Percentiles rank a stretch among this genome's conserved stretches.
Conservation (phyloP, 148 eudicot species). For the Hydrangea macrophylla region DNA sequence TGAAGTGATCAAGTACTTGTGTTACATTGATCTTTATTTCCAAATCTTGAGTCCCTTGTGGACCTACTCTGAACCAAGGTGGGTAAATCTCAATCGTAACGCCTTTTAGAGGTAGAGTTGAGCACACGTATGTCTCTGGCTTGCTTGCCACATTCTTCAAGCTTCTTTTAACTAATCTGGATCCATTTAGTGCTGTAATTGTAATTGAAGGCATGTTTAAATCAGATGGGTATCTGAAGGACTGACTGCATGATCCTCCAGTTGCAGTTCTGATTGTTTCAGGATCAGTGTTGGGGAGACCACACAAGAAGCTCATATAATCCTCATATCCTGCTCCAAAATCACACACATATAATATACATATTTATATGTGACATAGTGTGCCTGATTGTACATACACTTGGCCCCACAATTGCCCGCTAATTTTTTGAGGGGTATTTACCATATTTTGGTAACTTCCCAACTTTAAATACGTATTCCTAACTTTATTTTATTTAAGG, state of each 20-base stretch:
- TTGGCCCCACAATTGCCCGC: too few relatives aligned
- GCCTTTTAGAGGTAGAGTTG: slow-evolving; percentile 57
- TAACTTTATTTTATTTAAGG: too few relatives aligned
- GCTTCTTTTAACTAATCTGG: slow-evolving; percentile 32
- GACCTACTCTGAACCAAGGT: slow-evolving; percentile 61
- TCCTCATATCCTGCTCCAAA: slow-evolving; percentile 58
- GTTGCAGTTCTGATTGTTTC: slow-evolving; percentile 52
- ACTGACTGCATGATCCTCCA: slow-evolving; percentile 66
- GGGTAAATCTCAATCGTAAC: slow-evolving; percentile 53
- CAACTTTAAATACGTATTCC: too few relatives aligned
- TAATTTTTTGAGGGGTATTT: too few relatives aligned
- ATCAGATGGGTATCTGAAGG: slow-evolving; percentile 62
- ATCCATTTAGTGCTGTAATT: slow-evolving; percentile 46
- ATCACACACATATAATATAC: not conserved
- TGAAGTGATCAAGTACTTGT: slow-evolving; percentile 38
- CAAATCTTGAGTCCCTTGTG: slow-evolving; percentile 47
- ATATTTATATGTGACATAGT: too few relatives aligned
- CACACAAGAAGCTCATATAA: slow-evolving; percentile 79
- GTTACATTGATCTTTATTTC: slow-evolving; percentile 56
- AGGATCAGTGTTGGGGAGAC: slow-evolving; percentile 56
- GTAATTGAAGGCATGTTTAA: slow-evolving; percentile 89
- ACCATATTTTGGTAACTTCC: too few relatives aligned
- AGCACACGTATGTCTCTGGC: slow-evolving; percentile 62
- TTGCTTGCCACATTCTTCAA: slow-evolving; percentile 55
- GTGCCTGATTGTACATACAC: too few relatives aligned